A percentile compares a stretch with the other conserved stretches of the same genome.
Conservation (phyloP, 805 yeast genomes). For the Nakazawaea sp. region DNA sequence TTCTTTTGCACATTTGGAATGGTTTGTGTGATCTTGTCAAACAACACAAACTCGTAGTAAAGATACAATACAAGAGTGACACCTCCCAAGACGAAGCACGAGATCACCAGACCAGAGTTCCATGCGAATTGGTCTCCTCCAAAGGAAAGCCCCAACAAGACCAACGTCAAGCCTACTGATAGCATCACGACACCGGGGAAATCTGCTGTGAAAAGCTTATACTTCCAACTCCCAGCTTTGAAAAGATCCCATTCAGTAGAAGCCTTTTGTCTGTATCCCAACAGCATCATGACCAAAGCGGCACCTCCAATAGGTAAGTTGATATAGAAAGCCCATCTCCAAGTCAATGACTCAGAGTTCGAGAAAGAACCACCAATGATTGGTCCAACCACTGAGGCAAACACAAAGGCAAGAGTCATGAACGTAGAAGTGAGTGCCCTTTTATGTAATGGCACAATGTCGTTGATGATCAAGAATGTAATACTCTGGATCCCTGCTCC, state of each 20-base stretch:
- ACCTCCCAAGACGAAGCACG: slow-evolving; percentile 40
- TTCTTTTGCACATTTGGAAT: neutral
- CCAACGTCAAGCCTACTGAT: slow-evolving; percentile 34
- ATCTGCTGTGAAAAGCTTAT: slow-evolving; percentile 29
- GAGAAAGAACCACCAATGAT: slow-evolving; percentile 61
- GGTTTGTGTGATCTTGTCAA: neutral
- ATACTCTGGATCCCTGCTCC: slow-evolving; percentile 61
- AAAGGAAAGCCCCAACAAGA: slow-evolving; percentile 43
- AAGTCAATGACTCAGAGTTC: slow-evolving; percentile 33
- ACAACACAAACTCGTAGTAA: slow-evolving; percentile 9
- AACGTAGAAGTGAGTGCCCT: slow-evolving; percentile 14
- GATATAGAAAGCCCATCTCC: slow-evolving; percentile 75
- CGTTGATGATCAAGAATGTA: slow-evolving; percentile 49
- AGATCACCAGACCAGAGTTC: slow-evolving; percentile 45
- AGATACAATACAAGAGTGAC: slow-evolving; percentile 26
- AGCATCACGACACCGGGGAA: slow-evolving; percentile 40
- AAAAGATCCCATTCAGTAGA: neutral
- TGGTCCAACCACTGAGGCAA: slow-evolving; percentile 54
- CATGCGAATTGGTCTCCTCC: slow-evolving; percentile 50
- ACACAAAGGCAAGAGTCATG: slow-evolving; percentile 34
- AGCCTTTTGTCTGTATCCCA: slow-evolving; percentile 35
- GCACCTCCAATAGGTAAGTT: slow-evolving; percentile 63
- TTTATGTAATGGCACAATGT: slow-evolving; percentile 19
- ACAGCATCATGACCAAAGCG: slow-evolving; percentile 30
- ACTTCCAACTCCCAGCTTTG: neutral